Percentiles rank a stretch among this genome's conserved stretches.
Evolutionary conservation across 768 basidiomycete species (phyloP).

Genomic region (Rhizopogon roseolus): DNA sequence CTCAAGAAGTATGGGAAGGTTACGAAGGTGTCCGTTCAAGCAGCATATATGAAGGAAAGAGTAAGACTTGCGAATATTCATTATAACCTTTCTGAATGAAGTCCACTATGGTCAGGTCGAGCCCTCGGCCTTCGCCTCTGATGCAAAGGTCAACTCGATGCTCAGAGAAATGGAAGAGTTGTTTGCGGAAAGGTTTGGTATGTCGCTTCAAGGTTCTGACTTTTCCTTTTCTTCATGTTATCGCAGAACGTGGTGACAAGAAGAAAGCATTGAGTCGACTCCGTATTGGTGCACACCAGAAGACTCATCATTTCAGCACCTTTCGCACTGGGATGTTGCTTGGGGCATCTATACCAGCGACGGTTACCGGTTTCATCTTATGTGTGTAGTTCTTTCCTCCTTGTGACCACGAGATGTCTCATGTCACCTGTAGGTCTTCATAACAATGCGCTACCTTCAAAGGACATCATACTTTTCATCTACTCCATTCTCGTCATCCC

Average conservation of each 20-base stretch:
- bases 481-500: conserved; percentile 77
- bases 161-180: conserved; percentile 72
- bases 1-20: conserved; percentile 84
- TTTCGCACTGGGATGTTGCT: conserved; percentile 72
- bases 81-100: neutral
- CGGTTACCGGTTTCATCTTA: conserved; percentile 56
- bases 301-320: conserved; percentile 64
- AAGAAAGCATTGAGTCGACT: conserved; percentile 73
- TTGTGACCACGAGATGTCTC: neutral
- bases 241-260: conserved; percentile 59
- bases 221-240: neutral
- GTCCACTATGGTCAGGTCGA: conserved; percentile 46
- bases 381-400: conserved; percentile 37
- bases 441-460: conserved; percentile 56
- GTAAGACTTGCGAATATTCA: conserved; percentile 27
- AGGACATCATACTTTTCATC: conserved; percentile 70
- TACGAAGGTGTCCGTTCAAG: conserved; percentile 66
- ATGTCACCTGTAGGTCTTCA: conserved; percentile 44
- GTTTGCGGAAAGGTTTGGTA: conserved; percentile 76
- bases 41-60: conserved; percentile 78
- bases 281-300: conserved; percentile 44
- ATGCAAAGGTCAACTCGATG: conserved; percentile 55
- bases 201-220: conserved; percentile 17
- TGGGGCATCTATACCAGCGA: conserved; percentile 68
- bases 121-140: conserved; percentile 61